Evolutionary conservation across 306 rosid species (phyloP).

Genomic region (Medicago ruthenica): DNA sequence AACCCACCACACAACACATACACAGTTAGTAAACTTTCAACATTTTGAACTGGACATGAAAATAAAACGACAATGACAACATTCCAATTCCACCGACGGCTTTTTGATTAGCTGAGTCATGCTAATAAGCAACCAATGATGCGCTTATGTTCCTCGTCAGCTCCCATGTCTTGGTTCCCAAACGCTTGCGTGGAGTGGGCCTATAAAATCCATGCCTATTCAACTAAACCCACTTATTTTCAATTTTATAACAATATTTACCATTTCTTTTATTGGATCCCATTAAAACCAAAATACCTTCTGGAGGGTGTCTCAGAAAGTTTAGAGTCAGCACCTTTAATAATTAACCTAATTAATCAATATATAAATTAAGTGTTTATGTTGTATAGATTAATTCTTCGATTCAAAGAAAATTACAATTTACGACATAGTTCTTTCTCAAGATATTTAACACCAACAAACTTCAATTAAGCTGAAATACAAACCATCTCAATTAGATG

Average conservation of each 20-base stretch:
- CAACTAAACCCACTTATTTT: constrained; percentile 27
- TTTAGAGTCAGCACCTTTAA: neutral
- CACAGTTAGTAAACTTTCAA: constrained; percentile 8
- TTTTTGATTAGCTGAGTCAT: constrained; percentile 39
- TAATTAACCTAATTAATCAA: no score
- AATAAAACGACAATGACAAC: constrained; percentile 28
- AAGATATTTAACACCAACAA: no score
- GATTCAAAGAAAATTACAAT: no score
- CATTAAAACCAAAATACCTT: neutral
- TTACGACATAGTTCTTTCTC: no score
- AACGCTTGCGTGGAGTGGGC: constrained; percentile 6
- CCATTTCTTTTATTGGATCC: neutral
- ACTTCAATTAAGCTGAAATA: no score
- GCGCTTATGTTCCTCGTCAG: constrained; percentile 49
- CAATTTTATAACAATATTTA: neutral
- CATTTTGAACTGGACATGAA: constrained; percentile 14
- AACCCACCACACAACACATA: neutral
- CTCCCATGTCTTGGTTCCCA: constrained; percentile 26
- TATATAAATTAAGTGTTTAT: no score
- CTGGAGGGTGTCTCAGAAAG: neutral
- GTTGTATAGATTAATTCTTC: no score
- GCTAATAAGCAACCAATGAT: constrained; percentile 6
- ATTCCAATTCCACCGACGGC: constrained; percentile 36
- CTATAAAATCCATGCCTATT: constrained; percentile 24
- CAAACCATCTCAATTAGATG: no score